Conservation (phyloP, 2,329 filamentous ascomycete genomes). For the Botryotinia convoluta region DNA sequence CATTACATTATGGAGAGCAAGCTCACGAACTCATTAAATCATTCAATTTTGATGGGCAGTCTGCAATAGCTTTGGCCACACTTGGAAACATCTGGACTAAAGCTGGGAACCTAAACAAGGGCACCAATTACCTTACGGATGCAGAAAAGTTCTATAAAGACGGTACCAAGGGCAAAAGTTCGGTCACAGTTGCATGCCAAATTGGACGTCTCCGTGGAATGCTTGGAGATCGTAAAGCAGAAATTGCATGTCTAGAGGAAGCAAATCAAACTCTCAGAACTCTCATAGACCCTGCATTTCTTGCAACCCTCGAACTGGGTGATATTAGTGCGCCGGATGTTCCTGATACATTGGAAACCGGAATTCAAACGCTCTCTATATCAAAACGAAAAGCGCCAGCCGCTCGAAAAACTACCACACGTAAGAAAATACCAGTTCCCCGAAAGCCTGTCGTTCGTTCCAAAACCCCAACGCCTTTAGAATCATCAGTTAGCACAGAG, state of each 20-base stretch:
- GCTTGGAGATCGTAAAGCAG: constrained; percentile 47
- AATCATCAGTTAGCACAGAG: constrained; percentile 33
- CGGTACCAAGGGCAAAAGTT: constrained; percentile 45
- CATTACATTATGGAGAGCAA: constrained; percentile 82
- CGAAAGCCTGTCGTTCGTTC: constrained; percentile 35
- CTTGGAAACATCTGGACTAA: constrained; percentile 54
- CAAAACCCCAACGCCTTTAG: constrained; percentile 30
- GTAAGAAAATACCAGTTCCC: constrained; percentile 33
- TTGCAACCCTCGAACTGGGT: constrained; percentile 22
- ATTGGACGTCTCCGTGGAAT: constrained; percentile 53
- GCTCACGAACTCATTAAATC: constrained; percentile 67
- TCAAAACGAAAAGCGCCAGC: constrained; percentile 36
- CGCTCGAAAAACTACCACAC: constrained; percentile 26
- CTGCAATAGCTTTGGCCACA: constrained; percentile 54
- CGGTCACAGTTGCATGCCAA: constrained; percentile 51
- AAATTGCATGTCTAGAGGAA: constrained; percentile 48
- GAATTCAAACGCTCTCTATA: constrained; percentile 34
- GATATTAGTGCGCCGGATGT: constrained; percentile 27
- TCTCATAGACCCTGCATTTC: constrained; percentile 43
- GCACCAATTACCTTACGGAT: constrained; percentile 53
- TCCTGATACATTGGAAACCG: constrained; percentile 26
- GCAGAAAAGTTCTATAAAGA: constrained; percentile 53
- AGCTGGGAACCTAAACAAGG: constrained; percentile 58
- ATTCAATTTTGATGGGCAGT: constrained; percentile 40
- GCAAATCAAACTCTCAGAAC: constrained; percentile 46